phyloP scores from a whole-genome alignment of 2,329 filamentous ascomycete species.

The Fragosphaeria purpurea region DNA sequence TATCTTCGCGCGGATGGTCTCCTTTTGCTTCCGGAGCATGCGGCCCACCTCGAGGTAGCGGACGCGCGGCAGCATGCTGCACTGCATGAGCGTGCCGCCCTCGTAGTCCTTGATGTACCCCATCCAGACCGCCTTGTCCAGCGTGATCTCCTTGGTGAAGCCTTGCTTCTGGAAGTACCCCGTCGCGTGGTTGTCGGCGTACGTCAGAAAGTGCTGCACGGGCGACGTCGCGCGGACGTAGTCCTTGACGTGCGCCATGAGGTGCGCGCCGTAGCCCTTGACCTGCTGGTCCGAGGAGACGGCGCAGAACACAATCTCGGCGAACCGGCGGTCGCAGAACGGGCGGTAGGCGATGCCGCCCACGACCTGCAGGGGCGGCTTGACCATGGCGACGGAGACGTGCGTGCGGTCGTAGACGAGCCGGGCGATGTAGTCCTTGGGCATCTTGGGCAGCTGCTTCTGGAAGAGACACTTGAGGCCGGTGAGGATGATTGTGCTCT shows the following conservation, averaged over 20 bases:
- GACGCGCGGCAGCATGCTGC: conserved; percentile 92
- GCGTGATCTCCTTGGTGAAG: conserved; percentile 95
- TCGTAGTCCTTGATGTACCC: conserved; percentile 99
- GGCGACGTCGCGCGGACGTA: conserved; percentile 95
- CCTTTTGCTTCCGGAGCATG: conserved; percentile 96
- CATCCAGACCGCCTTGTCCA: conserved; percentile 91
- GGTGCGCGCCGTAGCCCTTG: conserved; percentile 93
- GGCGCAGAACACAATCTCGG: conserved; percentile 97
- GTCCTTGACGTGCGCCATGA: conserved; percentile 97
- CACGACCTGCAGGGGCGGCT: conserved; percentile 90
- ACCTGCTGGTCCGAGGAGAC: conserved; percentile 97
- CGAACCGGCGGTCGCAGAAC: conserved; percentile 84
- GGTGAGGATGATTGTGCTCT: conserved; percentile 88
- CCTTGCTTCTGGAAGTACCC: conserved; percentile 99
- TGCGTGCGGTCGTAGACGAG: conserved; percentile 96
- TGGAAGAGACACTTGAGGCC: conserved; percentile 97
- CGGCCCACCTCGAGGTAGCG: conserved; percentile 87
- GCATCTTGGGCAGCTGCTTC: conserved; percentile 98
- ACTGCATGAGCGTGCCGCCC: conserved; percentile 98
- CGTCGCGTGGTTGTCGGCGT: conserved; percentile 97
- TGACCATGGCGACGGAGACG: conserved; percentile 92
- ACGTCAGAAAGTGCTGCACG: conserved; percentile 98
- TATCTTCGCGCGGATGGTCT: conserved; percentile 90
- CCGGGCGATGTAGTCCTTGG: conserved; percentile 95
- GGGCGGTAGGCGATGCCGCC: conserved; percentile 94